Evolutionary conservation across 805 yeast genomes (phyloP).

Genomic region (Metschnikowia aberdeeniae): DNA sequence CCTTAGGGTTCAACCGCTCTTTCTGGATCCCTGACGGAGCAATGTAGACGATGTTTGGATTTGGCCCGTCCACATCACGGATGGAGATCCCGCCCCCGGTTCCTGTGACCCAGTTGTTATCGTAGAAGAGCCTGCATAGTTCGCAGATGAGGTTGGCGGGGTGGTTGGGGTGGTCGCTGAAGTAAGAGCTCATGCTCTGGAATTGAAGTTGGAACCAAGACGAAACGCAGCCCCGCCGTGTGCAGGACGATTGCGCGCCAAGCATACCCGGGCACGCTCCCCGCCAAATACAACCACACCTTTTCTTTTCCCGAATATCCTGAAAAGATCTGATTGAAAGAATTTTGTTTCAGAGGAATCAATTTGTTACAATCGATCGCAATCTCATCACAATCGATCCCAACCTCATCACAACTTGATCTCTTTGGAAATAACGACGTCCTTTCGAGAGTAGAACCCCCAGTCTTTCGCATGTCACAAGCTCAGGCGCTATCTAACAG

Average conservation of each 20-base stretch:
- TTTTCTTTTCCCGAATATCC: too few species aligned
- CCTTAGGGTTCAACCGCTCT: constrained; percentile 76
- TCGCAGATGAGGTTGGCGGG: constrained; percentile 86
- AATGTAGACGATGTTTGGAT: constrained; percentile 54
- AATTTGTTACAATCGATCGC: too few species aligned
- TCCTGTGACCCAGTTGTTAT: constrained; percentile 89
- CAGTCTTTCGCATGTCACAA: not conserved
- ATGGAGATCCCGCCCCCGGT: constrained; percentile 96
- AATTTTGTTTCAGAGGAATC: too few species aligned
- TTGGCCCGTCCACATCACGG: constrained; percentile 41
- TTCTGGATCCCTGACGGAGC: constrained; percentile 98
- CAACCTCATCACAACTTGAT: too few species aligned
- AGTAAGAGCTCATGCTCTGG: constrained; percentile 4
- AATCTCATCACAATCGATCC: too few species aligned
- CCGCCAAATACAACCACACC: too few species aligned
- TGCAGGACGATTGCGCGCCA: constrained; percentile 1
- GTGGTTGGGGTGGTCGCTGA: constrained; percentile 46
- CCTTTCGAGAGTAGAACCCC: too few species aligned
- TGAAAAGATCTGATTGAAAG: too few species aligned
- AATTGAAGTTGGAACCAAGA: too few species aligned
- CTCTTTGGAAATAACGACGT: too few species aligned
- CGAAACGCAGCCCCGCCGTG: not conserved
- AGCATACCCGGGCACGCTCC: not conserved
- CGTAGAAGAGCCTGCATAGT: constrained; percentile 70
- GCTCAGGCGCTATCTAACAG: constrained; percentile 20